These are phyloP conservation scores for Populus tomentosa DNA, from an alignment of 441 rosid genomes.

Conservation along the genomic window DNA sequence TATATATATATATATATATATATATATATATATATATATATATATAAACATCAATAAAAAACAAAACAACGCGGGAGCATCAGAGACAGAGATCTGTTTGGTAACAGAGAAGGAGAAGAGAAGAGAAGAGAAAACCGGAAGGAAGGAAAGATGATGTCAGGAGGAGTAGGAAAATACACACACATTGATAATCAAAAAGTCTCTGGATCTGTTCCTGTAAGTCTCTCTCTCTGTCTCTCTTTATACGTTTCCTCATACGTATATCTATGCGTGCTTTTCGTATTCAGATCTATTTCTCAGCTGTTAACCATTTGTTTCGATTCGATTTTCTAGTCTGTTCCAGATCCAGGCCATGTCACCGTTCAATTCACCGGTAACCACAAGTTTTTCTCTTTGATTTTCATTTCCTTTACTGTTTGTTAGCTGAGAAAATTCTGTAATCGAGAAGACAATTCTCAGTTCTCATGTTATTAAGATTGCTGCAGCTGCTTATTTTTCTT, in stretches of 20 bases:
- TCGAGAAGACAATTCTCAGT: not conserved
- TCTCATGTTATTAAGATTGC: not conserved
- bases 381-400: not conserved
- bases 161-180: conserved; percentile 48
- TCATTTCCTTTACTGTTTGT: not conserved
- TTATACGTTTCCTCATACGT: not conserved
- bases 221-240: conserved; percentile 14
- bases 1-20: too few relatives aligned
- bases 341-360: conserved; percentile 71
- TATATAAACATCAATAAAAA: too few relatives aligned
- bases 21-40: too few relatives aligned
- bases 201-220: conserved; percentile 93
- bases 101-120: not conserved
- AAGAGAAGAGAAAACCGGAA: not conserved
- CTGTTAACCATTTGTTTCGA: not conserved
- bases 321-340: conserved; percentile 56
- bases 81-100: conserved; percentile 10
- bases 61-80: not conserved
- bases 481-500: not conserved
- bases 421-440: conserved; percentile 9
- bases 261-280: not conserved
- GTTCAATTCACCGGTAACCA: conserved; percentile 69
- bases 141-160: conserved; percentile 72
- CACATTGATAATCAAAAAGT: conserved; percentile 80
- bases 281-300: not conserved